A percentile compares a stretch with the other conserved stretches of the same genome.
phyloP scores from a whole-genome alignment of 805 yeast genomes.

The Candida maris region DNA sequence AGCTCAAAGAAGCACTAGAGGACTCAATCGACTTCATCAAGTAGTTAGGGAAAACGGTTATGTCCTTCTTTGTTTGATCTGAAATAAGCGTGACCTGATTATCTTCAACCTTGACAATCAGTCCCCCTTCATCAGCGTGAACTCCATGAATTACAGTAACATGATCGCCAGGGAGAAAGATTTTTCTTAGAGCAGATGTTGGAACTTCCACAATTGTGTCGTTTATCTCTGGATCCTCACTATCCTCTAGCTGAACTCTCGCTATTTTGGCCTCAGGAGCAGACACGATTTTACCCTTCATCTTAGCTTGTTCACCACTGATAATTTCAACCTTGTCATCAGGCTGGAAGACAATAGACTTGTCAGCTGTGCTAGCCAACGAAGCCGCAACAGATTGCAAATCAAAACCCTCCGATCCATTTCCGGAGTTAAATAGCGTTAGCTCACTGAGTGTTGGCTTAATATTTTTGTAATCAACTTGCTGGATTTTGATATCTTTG shows the following conservation, averaged over 20 bases:
- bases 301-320: conserved; percentile 90
- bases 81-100: conserved; percentile 88
- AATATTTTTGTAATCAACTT: conserved; percentile 71
- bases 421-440: conserved; percentile 71
- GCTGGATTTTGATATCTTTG: conserved; percentile 83
- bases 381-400: conserved; percentile 81
- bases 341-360: conserved; percentile 69
- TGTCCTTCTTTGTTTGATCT: conserved; percentile 83
- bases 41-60: conserved; percentile 90
- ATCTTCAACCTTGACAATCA: conserved; percentile 76
- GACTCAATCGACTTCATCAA: conserved; percentile 84
- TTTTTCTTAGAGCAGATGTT: conserved; percentile 73
- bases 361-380: conserved; percentile 60
- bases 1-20: conserved; percentile 64
- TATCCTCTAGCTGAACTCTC: conserved; percentile 46
- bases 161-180: conserved; percentile 89
- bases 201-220: conserved; percentile 75
- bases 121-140: conserved; percentile 90
- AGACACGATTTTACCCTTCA: conserved; percentile 73
- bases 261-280: conserved; percentile 57
- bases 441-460: conserved; percentile 87
- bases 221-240: conserved; percentile 53
- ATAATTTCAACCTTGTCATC: conserved; percentile 92
- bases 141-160: conserved; percentile 90
- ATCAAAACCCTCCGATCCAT: conserved; percentile 83